A percentile compares a stretch with the other conserved stretches of the same genome.
phyloP scores from a whole-genome alignment of 371 early-diverging fungal species.

The Syncephalastrum monosporum region DNA sequence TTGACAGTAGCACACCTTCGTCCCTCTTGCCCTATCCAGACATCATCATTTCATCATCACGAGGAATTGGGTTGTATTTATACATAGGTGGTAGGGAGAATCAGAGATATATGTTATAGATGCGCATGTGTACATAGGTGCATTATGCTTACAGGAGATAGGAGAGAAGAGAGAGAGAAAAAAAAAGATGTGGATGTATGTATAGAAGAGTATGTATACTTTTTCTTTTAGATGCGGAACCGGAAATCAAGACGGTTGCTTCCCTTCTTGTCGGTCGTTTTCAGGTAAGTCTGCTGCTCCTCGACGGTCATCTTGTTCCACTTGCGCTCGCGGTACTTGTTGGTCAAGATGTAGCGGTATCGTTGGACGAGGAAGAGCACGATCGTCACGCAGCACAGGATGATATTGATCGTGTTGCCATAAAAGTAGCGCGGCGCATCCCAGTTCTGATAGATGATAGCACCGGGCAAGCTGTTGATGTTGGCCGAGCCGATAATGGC shows the following conservation, averaged over 20 bases:
- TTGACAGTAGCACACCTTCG: no score
- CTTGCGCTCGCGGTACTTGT: slow-evolving; percentile 21
- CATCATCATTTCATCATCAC: no score
- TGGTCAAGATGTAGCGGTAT: slow-evolving; percentile 30
- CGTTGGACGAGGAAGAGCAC: slow-evolving; percentile 23
- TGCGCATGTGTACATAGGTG: no score
- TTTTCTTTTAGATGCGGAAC: slow-evolving; percentile 23
- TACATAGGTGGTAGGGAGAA: no score
- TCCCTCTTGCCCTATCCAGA: no score
- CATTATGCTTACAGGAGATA: no score
- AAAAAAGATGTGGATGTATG: no score
- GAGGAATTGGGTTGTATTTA: no score
- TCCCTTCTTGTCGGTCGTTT: slow-evolving; percentile 32
- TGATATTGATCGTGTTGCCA: slow-evolving; percentile 42
- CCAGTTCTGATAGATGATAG: slow-evolving; percentile 18
- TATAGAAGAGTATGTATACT: no score
- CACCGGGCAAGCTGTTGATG: slow-evolving; percentile 28
- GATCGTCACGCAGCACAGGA: slow-evolving; percentile 11
- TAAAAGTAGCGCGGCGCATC: slow-evolving; percentile 41
- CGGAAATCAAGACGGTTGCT: slow-evolving; percentile 39
- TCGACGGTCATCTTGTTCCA: slow-evolving; percentile 34
- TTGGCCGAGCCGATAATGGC: slow-evolving; percentile 42
- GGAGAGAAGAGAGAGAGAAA: no score
- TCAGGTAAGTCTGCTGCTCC: slow-evolving; percentile 24
- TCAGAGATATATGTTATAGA: no score